Base-by-base conservation (phyloP, 441 rosid genomes). In the Euphorbia schlechtendalii region DNA sequence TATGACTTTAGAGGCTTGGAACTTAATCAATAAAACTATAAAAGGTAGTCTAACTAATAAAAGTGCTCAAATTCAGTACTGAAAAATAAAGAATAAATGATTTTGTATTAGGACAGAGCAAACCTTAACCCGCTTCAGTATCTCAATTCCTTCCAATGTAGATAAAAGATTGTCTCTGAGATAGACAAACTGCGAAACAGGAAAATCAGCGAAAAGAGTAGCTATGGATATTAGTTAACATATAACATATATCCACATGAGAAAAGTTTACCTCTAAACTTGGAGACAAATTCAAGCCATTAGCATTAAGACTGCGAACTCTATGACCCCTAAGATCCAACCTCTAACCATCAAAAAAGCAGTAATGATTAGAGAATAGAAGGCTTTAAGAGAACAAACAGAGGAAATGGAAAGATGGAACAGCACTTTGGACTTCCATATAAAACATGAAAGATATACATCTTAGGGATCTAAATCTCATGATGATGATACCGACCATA, bases 311-410 rank as follows among this genome's bases (percentile, higher is more conserved):
- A 76, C 84, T 86, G 63, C 87, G 89, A 72, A 91, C 84, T 77
- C 87, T 84, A 73, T 94, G 99, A 66, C 99, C 99, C 81, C 99
- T 87, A 70, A 87, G 94, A 75, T 94, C 99, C 90, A 94, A 69
- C 67, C 99, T 91, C 99, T 94, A 78, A 67, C 59, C 72, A 66
- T 76, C 64, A 59, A 65, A 61, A 71, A 63, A 70, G 17, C 57
- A 49, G 10, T 65, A 55, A 14, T 43, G 49, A 75, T 24, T 45
- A 45, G 60, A 72, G n/a, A 71, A 65, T 62, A 52, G 28, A 71
- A 59, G 48, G 45, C 3, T 54, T 55, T 8, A 21, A 43, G 40
- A 55, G 4, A 24, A 55, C 36, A 65, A 53, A 59, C 13, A 59
- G 61, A 49, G 38, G n/a, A 3, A 34, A 25, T 53, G 34, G 7